A percentile compares a stretch with the other conserved stretches of the same genome.
Conservation (phyloP, 2,329 filamentous ascomycete genomes). For the Fusarium sp. region DNA sequence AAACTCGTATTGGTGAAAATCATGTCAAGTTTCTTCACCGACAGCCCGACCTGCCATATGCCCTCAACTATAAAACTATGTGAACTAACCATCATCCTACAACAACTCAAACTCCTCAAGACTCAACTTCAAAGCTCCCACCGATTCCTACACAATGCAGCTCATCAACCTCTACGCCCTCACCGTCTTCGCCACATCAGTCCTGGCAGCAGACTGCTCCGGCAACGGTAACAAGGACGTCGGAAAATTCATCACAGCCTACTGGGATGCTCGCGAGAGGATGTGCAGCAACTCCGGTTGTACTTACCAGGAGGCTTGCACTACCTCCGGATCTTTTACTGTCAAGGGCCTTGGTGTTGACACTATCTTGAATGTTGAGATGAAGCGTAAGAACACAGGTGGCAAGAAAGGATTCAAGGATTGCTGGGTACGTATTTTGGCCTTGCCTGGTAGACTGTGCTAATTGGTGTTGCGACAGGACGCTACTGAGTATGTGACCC, state of each 20-base stretch:
- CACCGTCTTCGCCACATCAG: background rate
- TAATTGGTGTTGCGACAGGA: background rate
- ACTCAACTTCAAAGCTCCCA: no score
- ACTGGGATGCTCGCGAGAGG: slow-evolving; percentile 21
- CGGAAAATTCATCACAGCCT: background rate
- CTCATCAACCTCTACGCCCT: slow-evolving; percentile 15
- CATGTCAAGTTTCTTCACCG: background rate
- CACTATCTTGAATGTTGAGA: slow-evolving; percentile 8
- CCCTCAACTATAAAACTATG: fast-evolving
- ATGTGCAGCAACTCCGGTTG: slow-evolving; percentile 23
- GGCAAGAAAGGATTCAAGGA: slow-evolving; percentile 26
- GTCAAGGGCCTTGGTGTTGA: background rate
- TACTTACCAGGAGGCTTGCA: slow-evolving; percentile 19
- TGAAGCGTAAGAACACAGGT: slow-evolving; percentile 17
- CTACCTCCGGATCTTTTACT: background rate
- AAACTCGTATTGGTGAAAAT: background rate
- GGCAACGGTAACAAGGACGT: background rate
- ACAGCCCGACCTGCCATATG: fast-evolving
- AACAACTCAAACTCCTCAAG: fast-evolving
- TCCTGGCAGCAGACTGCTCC: slow-evolving; percentile 16
- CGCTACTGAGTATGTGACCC: slow-evolving; percentile 12
- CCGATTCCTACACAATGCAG: no score
- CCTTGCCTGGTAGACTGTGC: background rate
- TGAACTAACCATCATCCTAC: fast-evolving
- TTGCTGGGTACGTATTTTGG: slow-evolving; percentile 16